phyloP scores from a whole-genome alignment of 1,139 yeast species.

The Taphrina wiesneri region DNA sequence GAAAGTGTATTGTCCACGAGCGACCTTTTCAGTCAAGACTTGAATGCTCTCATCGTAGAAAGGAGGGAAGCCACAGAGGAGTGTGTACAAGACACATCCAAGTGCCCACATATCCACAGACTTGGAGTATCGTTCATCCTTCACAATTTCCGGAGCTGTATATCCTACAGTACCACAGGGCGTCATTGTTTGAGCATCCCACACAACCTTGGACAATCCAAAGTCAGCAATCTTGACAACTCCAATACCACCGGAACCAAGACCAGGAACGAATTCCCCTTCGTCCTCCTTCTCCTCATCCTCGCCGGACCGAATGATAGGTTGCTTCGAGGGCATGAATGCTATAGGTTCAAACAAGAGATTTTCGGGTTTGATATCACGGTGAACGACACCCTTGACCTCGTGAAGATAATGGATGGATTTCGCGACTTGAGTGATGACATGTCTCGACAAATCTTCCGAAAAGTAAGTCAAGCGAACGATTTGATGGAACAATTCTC shows the following conservation, averaged over 20 bases:
- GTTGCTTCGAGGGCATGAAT: slow-evolving; percentile 55
- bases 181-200: slow-evolving; percentile 68
- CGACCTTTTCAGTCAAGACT: slow-evolving; percentile 76
- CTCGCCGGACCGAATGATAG: slow-evolving; percentile 65
- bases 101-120: slow-evolving; percentile 95
- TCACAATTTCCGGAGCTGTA: slow-evolving; percentile 93
- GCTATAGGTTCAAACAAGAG: slow-evolving; percentile 77
- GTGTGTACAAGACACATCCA: slow-evolving; percentile 87
- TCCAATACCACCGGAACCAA: slow-evolving; percentile 92
- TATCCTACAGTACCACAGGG: slow-evolving; percentile 91
- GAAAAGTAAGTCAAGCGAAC: slow-evolving; percentile 87
- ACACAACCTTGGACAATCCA: slow-evolving; percentile 83
- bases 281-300: slow-evolving; percentile 79
- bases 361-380: slow-evolving; percentile 95
- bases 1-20: slow-evolving; percentile 79
- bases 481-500: slow-evolving; percentile 91
- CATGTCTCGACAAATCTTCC: slow-evolving; percentile 81
- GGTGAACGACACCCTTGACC: slow-evolving; percentile 81
- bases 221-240: slow-evolving; percentile 85
- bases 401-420: slow-evolving; percentile 82
- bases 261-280: slow-evolving; percentile 71
- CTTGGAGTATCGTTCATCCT: slow-evolving; percentile 80
- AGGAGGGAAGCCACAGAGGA: slow-evolving; percentile 94
- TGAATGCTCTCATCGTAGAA: slow-evolving; percentile 87
- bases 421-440: slow-evolving; percentile 77